Evolutionary conservation across 257 asterid genomes (phyloP), one percentile per base, ranked within the genome.

Genomic region (Salvia rosmarinus): DNA sequence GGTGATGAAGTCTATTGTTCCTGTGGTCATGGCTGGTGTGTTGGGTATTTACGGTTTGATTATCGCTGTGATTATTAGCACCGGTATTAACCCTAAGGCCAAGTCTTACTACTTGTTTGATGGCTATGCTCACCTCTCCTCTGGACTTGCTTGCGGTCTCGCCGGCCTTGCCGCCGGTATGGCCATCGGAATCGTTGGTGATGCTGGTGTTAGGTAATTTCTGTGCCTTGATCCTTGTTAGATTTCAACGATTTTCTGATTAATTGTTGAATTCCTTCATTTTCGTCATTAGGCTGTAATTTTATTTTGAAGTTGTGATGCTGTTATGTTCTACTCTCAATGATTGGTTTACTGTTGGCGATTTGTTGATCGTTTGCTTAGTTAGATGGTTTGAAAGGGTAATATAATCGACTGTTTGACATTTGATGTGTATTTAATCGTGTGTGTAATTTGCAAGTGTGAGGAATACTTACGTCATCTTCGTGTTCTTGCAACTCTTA

Each of bases 21-120:
- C 91, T 21, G 91, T 86, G 76, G 91, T 86, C 30, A 86, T 84
- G 91, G 91, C 91, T 77, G 91, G 91, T 78, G 91, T 86, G 37
- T 63, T 86, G 72, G 91, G 91, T 80, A 86, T 86, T 60, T 86
- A 86, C 52, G 91, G 91, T 6, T 72, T 86, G 83, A 86, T 86
- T 75, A 86, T 86, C 60, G 91, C 91, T 74, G 91, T 86, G 55
- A 86, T 86, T 32, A 86, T 84, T 43, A 84, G 89, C 52, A 84
- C 91, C 9, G 89, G 89, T 50, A 84, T 86, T 77, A 86, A 86
- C 80, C 91, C 91, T 25, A 86, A 83, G 86, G 85, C 90, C 43
- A 85, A 85, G 82, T 81, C 90, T 1, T 85, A 83, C 75, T 83
- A 86, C 82, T 76, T 83, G 74, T 86, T 86, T 69, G 89, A 83